Conservation (phyloP, 2,329 filamentous ascomycete genomes). For the Byssoonygena ceratinophila region DNA sequence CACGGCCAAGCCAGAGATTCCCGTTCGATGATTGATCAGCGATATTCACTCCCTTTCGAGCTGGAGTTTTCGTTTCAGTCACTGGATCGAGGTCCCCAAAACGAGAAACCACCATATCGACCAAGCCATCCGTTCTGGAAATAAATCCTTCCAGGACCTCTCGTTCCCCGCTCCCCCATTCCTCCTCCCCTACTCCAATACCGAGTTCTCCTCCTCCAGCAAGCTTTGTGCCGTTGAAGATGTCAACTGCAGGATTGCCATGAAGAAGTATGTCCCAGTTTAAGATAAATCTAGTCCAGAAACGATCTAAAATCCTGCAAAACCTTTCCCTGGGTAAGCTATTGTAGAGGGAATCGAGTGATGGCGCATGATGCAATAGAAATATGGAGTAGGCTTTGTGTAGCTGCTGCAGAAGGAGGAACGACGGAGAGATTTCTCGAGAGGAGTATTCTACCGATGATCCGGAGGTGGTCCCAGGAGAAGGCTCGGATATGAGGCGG, state of each 20-base stretch:
- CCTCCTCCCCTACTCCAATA: conserved; percentile 88
- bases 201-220: conserved; percentile 85
- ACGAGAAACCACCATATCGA: conserved; percentile 77
- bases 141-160: conserved; percentile 88
- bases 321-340: conserved; percentile 58
- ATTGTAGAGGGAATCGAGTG: conserved; percentile 58
- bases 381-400: conserved; percentile 74
- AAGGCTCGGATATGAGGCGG: conserved; percentile 50
- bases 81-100: conserved; percentile 54
- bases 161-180: conserved; percentile 83
- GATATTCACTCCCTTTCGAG: conserved; percentile 21
- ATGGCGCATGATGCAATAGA: conserved; percentile 72
- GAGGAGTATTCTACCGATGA: conserved; percentile 66
- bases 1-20: conserved; percentile 61
- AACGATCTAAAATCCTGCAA: conserved; percentile 60
- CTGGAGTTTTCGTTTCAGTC: conserved; percentile 16
- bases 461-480: conserved; percentile 24
- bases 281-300: conserved; percentile 61
- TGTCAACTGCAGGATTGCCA: conserved; percentile 70
- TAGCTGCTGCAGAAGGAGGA: conserved; percentile 68
- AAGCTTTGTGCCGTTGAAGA: conserved; percentile 76
- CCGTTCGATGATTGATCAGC: conserved; percentile 17
- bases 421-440: conserved; percentile 74
- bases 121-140: conserved; percentile 65
- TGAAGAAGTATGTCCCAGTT: conserved; percentile 82